These are phyloP conservation scores for Fusarium buharicum DNA, from an alignment of 2,329 filamentous ascomycete genomes.

Conservation along the genomic window DNA sequence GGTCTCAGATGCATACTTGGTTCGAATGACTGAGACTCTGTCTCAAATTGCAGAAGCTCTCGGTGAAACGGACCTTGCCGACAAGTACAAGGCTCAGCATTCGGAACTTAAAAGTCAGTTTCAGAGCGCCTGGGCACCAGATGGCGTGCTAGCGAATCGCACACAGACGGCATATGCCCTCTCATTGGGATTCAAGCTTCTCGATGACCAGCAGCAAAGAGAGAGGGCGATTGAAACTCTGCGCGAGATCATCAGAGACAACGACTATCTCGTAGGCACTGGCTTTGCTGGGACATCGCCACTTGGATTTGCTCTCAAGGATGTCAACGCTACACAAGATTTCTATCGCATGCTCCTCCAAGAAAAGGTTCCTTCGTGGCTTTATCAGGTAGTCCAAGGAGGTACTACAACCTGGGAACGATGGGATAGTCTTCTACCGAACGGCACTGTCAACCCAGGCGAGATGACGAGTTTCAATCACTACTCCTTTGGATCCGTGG, in stretches of 20 bases:
- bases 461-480: constrained; percentile 63
- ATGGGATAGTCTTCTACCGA: constrained; percentile 59
- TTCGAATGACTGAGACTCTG: constrained; percentile 54
- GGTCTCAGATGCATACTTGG: constrained; percentile 59
- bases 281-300: constrained; percentile 48
- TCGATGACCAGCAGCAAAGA: constrained; percentile 34
- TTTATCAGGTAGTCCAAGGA: constrained; percentile 59
- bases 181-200: constrained; percentile 53
- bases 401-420: constrained; percentile 63
- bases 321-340: constrained; percentile 45
- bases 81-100: constrained; percentile 37
- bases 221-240: constrained; percentile 41
- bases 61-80: constrained; percentile 41
- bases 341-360: constrained; percentile 62
- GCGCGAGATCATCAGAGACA: constrained; percentile 48
- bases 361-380: constrained; percentile 57
- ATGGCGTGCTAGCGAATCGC: constrained; percentile 48
- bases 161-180: constrained; percentile 56
- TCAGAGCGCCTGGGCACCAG: constrained; percentile 47
- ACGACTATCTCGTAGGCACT: constrained; percentile 53
- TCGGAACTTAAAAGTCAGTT: constrained; percentile 44
- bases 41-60: constrained; percentile 50
- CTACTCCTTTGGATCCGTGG: constrained; percentile 61
- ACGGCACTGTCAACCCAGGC: constrained; percentile 58
- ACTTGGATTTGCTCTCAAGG: constrained; percentile 6